Evolutionary conservation across 2,329 filamentous ascomycete genomes (phyloP).

Genomic region (Xylaria sp.): DNA sequence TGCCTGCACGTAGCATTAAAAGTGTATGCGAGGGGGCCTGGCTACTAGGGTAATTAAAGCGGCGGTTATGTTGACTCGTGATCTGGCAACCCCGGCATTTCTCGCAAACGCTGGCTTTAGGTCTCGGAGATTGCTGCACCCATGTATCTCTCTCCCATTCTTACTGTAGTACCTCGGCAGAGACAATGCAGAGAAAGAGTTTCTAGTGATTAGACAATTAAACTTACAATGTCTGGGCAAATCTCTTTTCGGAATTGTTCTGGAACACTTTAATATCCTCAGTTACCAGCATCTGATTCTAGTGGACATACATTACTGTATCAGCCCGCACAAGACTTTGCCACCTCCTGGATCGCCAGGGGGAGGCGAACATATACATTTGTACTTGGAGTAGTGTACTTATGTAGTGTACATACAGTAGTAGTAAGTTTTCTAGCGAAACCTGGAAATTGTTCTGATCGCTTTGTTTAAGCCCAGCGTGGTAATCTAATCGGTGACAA

Average conservation of each 20-base stretch:
- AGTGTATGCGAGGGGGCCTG: background rate
- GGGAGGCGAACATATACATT: conserved; percentile 33
- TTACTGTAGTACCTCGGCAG: no score
- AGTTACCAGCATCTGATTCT: no score
- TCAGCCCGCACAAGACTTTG: conserved; percentile 24
- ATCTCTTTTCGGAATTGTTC: conserved; percentile 21
- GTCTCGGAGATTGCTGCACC: background rate
- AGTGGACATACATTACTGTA: no score
- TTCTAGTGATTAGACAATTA: no score
- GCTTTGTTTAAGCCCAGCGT: background rate
- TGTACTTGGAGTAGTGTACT: conserved; percentile 11
- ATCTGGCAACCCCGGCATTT: background rate
- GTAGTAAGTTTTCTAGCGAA: no score
- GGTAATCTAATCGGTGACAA: background rate
- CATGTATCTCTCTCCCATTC: background rate
- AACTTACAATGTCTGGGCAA: background rate
- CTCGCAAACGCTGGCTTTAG: background rate
- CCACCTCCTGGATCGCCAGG: conserved; percentile 42
- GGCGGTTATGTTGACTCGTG: background rate
- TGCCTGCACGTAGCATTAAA: background rate
- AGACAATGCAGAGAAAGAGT: no score
- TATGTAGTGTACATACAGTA: background rate
- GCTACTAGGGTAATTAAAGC: background rate
- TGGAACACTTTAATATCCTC: no score
- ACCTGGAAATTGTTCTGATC: background rate